phyloP scores from a whole-genome alignment of 2,329 filamentous ascomycete species.

The Arthrocladium fulminans region DNA sequence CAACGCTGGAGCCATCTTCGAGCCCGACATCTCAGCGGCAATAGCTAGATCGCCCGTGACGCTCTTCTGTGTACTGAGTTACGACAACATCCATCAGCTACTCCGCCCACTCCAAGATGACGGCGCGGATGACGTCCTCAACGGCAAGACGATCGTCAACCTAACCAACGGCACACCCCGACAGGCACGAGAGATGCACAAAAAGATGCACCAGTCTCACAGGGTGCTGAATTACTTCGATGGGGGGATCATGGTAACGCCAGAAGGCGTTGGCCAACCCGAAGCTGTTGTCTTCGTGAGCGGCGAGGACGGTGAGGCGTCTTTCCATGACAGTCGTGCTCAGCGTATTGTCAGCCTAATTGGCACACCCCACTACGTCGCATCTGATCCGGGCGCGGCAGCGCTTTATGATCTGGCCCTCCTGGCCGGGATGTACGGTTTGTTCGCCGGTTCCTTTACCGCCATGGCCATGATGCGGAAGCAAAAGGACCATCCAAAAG shows the following conservation, averaged over 20 bases:
- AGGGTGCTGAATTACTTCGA: background rate
- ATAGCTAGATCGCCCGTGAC: too few relatives aligned
- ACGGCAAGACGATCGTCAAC: too few relatives aligned
- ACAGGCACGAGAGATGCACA: background rate
- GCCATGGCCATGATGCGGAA: background rate
- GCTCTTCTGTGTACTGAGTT: too few relatives aligned
- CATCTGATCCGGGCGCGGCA: background rate
- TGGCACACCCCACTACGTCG: background rate
- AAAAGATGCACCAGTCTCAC: background rate
- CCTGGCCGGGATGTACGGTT: background rate
- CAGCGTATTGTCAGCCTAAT: background rate
- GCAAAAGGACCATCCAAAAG: background rate
- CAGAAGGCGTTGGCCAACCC: background rate
- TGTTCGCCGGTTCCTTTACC: background rate
- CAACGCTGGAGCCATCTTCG: too few relatives aligned
- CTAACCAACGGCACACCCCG: too few relatives aligned
- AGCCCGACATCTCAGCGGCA: too few relatives aligned
- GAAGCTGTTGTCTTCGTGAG: background rate
- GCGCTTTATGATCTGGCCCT: background rate
- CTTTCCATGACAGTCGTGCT: background rate
- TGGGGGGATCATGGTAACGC: constrained; percentile 5
- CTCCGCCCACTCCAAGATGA: too few relatives aligned
- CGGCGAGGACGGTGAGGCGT: background rate
- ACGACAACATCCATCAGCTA: too few relatives aligned
- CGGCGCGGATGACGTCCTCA: too few relatives aligned